Conservation (phyloP, 192 early-diverging fungal genomes). For the Backusella sp. region DNA sequence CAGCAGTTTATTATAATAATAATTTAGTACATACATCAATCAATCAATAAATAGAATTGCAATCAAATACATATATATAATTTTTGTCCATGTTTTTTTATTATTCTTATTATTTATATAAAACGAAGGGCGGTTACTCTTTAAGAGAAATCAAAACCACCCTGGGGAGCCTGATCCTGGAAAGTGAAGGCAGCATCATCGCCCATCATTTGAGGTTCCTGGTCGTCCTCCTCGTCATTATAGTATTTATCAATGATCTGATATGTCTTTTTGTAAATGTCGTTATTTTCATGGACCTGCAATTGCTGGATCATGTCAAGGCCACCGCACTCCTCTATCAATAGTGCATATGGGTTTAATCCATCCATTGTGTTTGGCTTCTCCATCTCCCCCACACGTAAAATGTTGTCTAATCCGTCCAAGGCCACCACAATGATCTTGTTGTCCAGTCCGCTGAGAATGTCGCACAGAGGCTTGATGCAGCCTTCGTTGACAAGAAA, state of each 20-base stretch:
- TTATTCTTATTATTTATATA: not conserved
- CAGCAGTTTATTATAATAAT: not conserved
- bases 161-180: not conserved
- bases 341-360: conserved; percentile 39
- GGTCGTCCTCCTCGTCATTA: conserved; percentile 40
- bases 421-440: conserved; percentile 41
- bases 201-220: conserved; percentile 9
- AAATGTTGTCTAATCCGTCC: conserved; percentile 49
- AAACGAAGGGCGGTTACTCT: not conserved
- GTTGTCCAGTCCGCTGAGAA: conserved; percentile 41
- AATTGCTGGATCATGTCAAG: conserved; percentile 43
- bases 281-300: conserved; percentile 44
- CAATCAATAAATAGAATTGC: not conserved
- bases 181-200: not conserved
- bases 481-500: conserved; percentile 44
- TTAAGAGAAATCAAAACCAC: conserved; percentile 11
- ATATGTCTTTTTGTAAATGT: conserved; percentile 48
- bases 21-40: not conserved
- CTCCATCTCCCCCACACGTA: conserved; percentile 45
- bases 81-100: not conserved
- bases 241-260: conserved; percentile 49
- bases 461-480: conserved; percentile 53
- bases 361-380: conserved; percentile 16
- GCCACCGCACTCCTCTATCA: conserved; percentile 49
- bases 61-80: not conserved